These are phyloP conservation scores for Talaromyces stipitatus DNA, from an alignment of 495 filamentous ascomycete species.

Conservation along the genomic window DNA sequence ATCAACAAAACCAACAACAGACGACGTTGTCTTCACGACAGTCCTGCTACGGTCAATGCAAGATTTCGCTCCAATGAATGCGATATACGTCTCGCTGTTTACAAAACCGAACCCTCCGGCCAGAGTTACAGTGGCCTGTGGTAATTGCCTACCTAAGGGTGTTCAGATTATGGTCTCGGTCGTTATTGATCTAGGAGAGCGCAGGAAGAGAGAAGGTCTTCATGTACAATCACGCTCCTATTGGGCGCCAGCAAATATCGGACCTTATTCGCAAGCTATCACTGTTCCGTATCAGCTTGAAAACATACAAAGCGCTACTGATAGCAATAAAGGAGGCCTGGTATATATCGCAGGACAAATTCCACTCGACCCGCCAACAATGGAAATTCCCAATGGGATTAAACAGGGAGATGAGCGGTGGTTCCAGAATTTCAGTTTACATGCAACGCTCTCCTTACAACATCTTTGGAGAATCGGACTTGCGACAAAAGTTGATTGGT, in stretches of 20 bases:
- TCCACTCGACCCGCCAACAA: constrained; percentile 72
- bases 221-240: constrained; percentile 93
- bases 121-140: constrained; percentile 74
- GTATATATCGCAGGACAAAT: constrained; percentile 83
- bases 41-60: constrained; percentile 74
- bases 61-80: constrained; percentile 68
- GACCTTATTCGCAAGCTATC: constrained; percentile 91
- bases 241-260: constrained; percentile 98
- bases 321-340: constrained; percentile 20
- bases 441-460: constrained; percentile 66
- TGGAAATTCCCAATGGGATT: constrained; percentile 42
- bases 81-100: constrained; percentile 62
- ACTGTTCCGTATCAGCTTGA: constrained; percentile 33
- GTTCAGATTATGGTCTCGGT: constrained; percentile 56
- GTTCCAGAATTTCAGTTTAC: constrained; percentile 29
- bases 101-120: constrained; percentile 73
- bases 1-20: constrained; percentile 23
- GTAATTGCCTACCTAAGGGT: constrained; percentile 47
- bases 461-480: constrained; percentile 82
- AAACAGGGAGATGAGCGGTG: constrained; percentile 6
- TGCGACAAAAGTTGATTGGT: constrained; percentile 64
- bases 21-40: constrained; percentile 63
- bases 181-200: constrained; percentile 29
- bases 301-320: constrained; percentile 10
- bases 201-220: constrained; percentile 45